Base-by-base conservation (phyloP, 2,329 filamentous ascomycete species). In the Emmonsiellopsis sp. region DNA sequence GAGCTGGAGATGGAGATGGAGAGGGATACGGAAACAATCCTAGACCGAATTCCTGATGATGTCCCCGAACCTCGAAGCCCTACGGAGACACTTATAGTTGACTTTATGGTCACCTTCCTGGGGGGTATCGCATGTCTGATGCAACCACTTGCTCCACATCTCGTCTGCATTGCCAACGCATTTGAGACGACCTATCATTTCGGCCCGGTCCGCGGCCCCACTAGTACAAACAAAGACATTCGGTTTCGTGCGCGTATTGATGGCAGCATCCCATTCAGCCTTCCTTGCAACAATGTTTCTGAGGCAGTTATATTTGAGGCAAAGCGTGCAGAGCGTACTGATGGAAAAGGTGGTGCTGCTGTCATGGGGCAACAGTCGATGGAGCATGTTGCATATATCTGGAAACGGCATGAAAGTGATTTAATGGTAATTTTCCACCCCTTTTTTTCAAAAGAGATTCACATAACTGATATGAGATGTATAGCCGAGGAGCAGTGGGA, bases 311-410 rank as follows among this genome's bases (percentile, higher is more conserved):
- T 58, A 35, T 56, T 58, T n/a, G 54, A 58, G 30, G 54, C 52
- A n/a, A 58, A 58, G 40, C 56, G 52, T 13, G 52, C 51, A 10
- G 7, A 5, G 8, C 52, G 52, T 40, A n/a, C 20, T 3, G n/a
- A 38, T n/a, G 13, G 42, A 6, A 42, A 42, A 16, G 26, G 42
- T 32, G 31, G n/a, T n/a, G n/a, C n/a, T 16, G 26, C 54, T 42
- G 52, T 55, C 11, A 31, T 53, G 15, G 56, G 38, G 7, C 54
- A 56, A 43, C 56, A 54, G 43, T 58, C 56, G 11, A 56, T 56
- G 52, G 54, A 58, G 34, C 56, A 56, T 51, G 42, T 49, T 16
- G 56, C 56, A 41, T 56, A 56, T 34, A 58, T 58, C 31, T 58
- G 54, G 52, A 52, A 56, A 40, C 51, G 54, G n/a, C 56, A 58